A percentile compares a stretch with the other conserved stretches of the same genome.
phyloP scores from a whole-genome alignment of 129 eudicot genomes.

The Kitagawia praeruptora region DNA sequence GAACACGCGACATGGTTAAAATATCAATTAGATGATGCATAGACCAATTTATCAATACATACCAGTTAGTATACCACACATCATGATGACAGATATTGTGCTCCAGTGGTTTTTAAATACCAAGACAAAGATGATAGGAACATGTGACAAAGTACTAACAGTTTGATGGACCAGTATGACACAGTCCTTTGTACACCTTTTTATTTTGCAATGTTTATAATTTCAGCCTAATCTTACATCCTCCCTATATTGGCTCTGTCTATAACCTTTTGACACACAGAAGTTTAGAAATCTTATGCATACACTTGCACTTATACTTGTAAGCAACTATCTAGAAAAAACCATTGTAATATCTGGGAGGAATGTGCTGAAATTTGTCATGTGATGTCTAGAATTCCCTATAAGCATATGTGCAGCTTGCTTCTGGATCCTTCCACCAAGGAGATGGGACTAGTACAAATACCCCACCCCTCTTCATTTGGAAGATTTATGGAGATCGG shows the following conservation, averaged over 20 bases:
- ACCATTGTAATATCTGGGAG: not conserved
- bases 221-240: not conserved
- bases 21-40: not conserved
- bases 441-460: not conserved
- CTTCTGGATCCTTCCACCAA: not conserved
- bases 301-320: not conserved
- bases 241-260: not conserved
- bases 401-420: not conserved
- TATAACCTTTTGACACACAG: not conserved
- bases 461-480: not conserved
- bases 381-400: not conserved
- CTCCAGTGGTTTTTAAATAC: not conserved
- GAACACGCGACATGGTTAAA: not conserved
- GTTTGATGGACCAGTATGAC: not conserved
- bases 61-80: not conserved
- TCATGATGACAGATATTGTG: not conserved
- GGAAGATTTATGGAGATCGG: not conserved
- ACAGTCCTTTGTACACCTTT: not conserved
- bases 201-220: not conserved
- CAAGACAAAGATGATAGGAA: not conserved
- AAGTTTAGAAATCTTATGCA: not conserved
- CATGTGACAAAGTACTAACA: not conserved
- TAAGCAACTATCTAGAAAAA: not conserved
- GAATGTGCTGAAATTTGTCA: not conserved
- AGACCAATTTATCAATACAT: not conserved